Percentiles rank a stretch among this genome's conserved stretches.
Conservation (phyloP, 2,329 filamentous ascomycete genomes). For the Neofusicoccum ribis region DNA sequence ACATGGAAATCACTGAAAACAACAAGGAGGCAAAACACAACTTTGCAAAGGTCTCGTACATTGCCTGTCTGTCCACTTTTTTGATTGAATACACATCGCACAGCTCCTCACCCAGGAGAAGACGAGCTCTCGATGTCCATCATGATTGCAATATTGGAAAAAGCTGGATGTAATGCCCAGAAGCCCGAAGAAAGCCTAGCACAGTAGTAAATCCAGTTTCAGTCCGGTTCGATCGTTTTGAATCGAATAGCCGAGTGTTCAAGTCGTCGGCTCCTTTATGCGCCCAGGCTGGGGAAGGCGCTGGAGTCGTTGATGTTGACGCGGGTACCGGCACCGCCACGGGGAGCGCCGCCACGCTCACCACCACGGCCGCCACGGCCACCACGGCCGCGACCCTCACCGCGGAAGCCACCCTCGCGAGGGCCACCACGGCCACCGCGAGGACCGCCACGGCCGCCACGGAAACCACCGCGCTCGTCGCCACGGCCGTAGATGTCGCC, state of each 20-base stretch:
- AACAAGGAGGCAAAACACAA: not conserved
- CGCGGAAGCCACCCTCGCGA: conserved; percentile 51
- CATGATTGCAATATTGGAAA: conserved; percentile 11
- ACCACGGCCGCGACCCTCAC: conserved; percentile 55
- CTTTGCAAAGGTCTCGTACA: conserved; percentile 13
- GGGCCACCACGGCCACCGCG: conserved; percentile 45
- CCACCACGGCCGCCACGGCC: conserved; percentile 46
- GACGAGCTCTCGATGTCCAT: conserved; percentile 8
- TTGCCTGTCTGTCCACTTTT: conserved; percentile 18
- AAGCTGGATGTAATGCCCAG: conserved; percentile 4
- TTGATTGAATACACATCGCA: conserved; percentile 10
- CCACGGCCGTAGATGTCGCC: conserved; percentile 64
- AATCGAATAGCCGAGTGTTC: not conserved
- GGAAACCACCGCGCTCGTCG: conserved; percentile 53
- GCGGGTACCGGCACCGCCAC: conserved; percentile 54
- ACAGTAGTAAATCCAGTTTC: conserved; percentile 11
- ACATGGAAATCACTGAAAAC: not conserved
- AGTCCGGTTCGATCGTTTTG: conserved; percentile 2
- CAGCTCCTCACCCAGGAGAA: not conserved
- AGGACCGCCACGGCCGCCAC: conserved; percentile 28
- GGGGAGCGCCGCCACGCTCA: conserved; percentile 39
- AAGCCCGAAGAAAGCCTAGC: conserved; percentile 5
- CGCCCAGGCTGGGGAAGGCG: conserved; percentile 56
- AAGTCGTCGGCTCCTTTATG: conserved; percentile 30
- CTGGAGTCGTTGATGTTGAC: conserved; percentile 53